Base-by-base conservation (phyloP, 192 early-diverging fungal species). In the Coemansia sp. region DNA sequence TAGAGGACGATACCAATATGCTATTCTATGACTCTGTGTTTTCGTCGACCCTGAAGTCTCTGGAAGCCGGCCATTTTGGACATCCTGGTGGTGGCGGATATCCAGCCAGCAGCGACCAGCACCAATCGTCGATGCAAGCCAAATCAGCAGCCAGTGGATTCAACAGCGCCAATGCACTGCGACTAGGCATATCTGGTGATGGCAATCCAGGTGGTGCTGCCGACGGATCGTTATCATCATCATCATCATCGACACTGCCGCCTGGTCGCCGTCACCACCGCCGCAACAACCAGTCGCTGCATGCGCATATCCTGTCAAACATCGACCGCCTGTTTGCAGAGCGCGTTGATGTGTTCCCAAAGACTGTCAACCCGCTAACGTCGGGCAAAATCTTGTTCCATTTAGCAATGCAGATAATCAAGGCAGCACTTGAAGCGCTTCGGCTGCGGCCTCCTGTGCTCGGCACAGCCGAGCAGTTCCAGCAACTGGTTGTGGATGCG, bases 261-360 rank as follows among this genome's bases (percentile, higher is more conserved):
- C 16, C 34, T 7, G 40, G 29, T 7, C 57, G 4, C 43, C 35
- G 35, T 5, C 37, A 13, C 15, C 37, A 3, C 10, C 43, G 43
- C 52, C 35, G 20, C 0, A 46, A 28, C 9, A 23, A 56, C 37
- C 57, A 66, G 4, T 21, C 61, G 6, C 20, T 74, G 35, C 76
- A 75, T 23, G 70, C 72, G 3, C 76, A 84, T 18, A 73, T 84
- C 16, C 31, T 79, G 46, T 79, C 77, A 2, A 79, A 79, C 53
- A 79, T 84, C n/a, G 82, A 84, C 56, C 59, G 72, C 0, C 45
- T 84, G 37, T 84, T 84, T 70, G 77, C 76, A n/a, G 77, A 84
- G 43, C 82, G 74, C 16, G 68, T 84, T 4, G 82, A 84, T 20
- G 63, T 79, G 20, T 79, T 79, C 20, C 79, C 79, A 2, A 62